Evolutionary conservation across 345 rosid species (phyloP).

Genomic region (Gossypium bickii): DNA sequence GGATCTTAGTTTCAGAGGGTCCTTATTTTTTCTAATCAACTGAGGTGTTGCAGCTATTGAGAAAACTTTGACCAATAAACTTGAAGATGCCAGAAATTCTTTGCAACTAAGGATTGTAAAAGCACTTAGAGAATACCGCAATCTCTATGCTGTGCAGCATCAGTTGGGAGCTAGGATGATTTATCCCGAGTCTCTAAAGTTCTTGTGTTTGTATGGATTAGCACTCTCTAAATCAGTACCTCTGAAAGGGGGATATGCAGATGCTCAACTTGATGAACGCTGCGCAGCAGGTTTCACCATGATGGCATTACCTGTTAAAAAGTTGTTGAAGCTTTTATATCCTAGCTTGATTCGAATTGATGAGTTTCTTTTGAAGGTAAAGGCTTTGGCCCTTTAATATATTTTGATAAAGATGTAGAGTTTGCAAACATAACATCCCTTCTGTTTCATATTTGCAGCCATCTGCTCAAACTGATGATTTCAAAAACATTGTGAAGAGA

Average conservation of each 20-base stretch:
- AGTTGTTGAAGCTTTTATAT: conserved; percentile 77
- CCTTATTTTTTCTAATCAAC: conserved; percentile 14
- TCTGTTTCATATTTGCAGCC: conserved; percentile 51
- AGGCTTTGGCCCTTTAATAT: background rate
- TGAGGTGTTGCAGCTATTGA: conserved; percentile 73
- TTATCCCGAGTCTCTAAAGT: conserved; percentile 88
- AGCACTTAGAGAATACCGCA: conserved; percentile 87
- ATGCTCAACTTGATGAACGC: conserved; percentile 85
- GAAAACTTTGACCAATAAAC: conserved; percentile 74
- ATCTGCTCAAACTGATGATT: conserved; percentile 41
- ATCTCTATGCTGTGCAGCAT: conserved; percentile 90
- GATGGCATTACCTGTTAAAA: conserved; percentile 93
- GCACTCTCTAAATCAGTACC: conserved; percentile 78
- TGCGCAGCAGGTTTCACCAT: conserved; percentile 91
- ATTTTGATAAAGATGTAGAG: background rate
- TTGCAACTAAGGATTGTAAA: conserved; percentile 82
- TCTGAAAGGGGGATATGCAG: conserved; percentile 89
- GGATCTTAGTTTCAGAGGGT: conserved; percentile 17
- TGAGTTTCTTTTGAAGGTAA: conserved; percentile 75
- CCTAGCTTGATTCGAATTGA: conserved; percentile 84
- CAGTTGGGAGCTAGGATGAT: conserved; percentile 90
- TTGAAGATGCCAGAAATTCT: conserved; percentile 84
- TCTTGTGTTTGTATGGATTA: conserved; percentile 75
- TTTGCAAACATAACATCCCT: conserved; percentile 6
- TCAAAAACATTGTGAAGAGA: conserved; percentile 37